phyloP scores from a whole-genome alignment of 805 yeast genomes.

The Blastobotrys attinorum region DNA sequence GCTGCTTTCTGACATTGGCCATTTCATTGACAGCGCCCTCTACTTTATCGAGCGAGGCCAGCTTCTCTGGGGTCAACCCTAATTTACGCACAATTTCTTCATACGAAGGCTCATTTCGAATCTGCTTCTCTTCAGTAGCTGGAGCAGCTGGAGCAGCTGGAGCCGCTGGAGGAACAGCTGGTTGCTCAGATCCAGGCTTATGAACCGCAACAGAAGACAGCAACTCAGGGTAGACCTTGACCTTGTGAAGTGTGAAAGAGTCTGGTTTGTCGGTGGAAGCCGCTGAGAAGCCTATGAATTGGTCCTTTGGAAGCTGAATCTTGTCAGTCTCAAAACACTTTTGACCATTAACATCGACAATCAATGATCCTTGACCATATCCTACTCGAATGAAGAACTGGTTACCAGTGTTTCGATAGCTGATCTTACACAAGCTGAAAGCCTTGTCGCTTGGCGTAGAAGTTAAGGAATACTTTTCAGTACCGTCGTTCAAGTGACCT shows the following conservation, averaged over 20 bases:
- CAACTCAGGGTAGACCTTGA: conserved; percentile 12
- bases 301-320: conserved; percentile 27
- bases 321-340: conserved; percentile 29
- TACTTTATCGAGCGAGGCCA: conserved; percentile 6
- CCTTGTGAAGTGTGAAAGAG: conserved; percentile 13
- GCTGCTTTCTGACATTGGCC: conserved; percentile 3
- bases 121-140: conserved; percentile 7
- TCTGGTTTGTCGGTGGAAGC: conserved; percentile 16
- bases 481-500: conserved; percentile 35
- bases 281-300: conserved; percentile 31
- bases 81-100: conserved; percentile 3
- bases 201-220: conserved; percentile 3
- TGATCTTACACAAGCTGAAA: conserved; percentile 29
- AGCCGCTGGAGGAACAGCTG: not conserved
- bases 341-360: conserved; percentile 32
- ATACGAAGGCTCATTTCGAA: not conserved
- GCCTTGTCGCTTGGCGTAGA: conserved; percentile 25
- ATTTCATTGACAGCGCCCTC: conserved; percentile 1
- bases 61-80: conserved; percentile 8
- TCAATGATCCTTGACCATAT: conserved; percentile 25
- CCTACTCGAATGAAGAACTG: conserved; percentile 26
- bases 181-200: conserved; percentile 1
- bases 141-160: conserved; percentile 2
- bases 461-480: conserved; percentile 18
- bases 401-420: conserved; percentile 29